A percentile compares a stretch with the other conserved stretches of the same genome.
phyloP scores from a whole-genome alignment of 1,284 basidiomycete species.

The Wolfiporia cocos region DNA sequence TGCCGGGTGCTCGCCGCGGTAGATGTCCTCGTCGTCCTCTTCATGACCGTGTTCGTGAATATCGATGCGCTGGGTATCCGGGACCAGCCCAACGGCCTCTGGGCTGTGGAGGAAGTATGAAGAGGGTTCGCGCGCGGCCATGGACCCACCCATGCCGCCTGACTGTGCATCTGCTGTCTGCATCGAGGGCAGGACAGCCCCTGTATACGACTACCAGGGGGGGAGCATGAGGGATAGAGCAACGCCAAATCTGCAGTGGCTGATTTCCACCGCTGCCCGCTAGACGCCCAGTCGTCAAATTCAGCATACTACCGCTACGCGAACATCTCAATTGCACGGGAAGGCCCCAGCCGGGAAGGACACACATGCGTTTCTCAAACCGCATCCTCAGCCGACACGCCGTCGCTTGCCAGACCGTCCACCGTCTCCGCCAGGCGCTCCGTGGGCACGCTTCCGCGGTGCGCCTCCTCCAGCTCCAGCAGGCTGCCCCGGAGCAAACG shows the following conservation, averaged over 20 bases:
- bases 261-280: too few species aligned
- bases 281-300: too few species aligned
- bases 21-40: constrained; percentile 46
- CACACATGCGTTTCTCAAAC: background rate
- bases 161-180: constrained; percentile 4
- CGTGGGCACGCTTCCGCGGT: constrained; percentile 1
- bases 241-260: too few species aligned
- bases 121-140: constrained; percentile 2
- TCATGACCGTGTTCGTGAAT: constrained; percentile 18
- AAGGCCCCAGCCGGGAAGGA: too few species aligned
- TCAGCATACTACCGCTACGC: too few species aligned
- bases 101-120: constrained; percentile 8
- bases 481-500: constrained; percentile 37
- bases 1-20: constrained; percentile 44
- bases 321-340: too few species aligned
- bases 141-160: constrained; percentile 1
- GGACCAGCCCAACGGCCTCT: constrained; percentile 16
- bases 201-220: background rate
- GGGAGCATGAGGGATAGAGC: constrained; percentile 6
- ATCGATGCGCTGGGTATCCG: constrained; percentile 21
- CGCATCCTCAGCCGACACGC: constrained; percentile 3
- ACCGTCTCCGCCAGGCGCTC: background rate
- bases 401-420: constrained; percentile 3
- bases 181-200: constrained; percentile 9
- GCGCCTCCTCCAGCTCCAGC: too few species aligned